phyloP scores from a whole-genome alignment of 108 stramenopile genomes.

The Cyclotella cryptica region DNA sequence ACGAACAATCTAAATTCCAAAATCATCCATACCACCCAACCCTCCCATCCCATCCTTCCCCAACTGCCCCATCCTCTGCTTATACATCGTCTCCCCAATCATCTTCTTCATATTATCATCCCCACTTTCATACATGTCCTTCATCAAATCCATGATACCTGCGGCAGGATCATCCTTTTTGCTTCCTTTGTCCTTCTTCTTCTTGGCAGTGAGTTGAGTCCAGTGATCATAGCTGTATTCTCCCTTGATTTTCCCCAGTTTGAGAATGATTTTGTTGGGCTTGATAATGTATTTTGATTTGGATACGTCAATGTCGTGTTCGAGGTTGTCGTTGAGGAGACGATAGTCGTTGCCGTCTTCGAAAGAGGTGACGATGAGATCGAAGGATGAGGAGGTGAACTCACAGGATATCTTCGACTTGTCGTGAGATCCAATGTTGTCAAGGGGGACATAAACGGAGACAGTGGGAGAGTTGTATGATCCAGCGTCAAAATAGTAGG shows the following conservation, averaged over 20 bases:
- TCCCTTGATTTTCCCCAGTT: conserved; percentile 89
- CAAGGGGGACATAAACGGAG: conserved; percentile 74
- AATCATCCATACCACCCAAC: conserved; percentile 14
- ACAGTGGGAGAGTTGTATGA: conserved; percentile 78
- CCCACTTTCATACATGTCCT: conserved; percentile 96
- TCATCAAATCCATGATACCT: conserved; percentile 97
- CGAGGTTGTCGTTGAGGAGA: conserved; percentile 89
- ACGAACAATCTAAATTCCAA: background rate
- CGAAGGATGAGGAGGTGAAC: conserved; percentile 71
- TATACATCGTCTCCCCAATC: conserved; percentile 96
- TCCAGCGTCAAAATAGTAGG: conserved; percentile 82
- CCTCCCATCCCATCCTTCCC: conserved; percentile 18
- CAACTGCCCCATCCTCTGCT: conserved; percentile 85
- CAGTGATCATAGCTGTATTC: conserved; percentile 90
- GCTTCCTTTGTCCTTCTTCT: conserved; percentile 48
- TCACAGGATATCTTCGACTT: conserved; percentile 69
- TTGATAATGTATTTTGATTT: conserved; percentile 89
- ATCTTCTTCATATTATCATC: conserved; percentile 96
- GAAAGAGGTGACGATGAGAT: conserved; percentile 81
- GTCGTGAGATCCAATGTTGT: conserved; percentile 60
- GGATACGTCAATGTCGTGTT: conserved; percentile 89
- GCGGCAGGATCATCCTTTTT: conserved; percentile 71
- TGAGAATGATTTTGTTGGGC: conserved; percentile 90
- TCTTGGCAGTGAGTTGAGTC: conserved; percentile 86
- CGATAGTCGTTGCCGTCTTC: conserved; percentile 86